Base-by-base conservation (phyloP, 345 rosid species). In the Salix caprea region DNA sequence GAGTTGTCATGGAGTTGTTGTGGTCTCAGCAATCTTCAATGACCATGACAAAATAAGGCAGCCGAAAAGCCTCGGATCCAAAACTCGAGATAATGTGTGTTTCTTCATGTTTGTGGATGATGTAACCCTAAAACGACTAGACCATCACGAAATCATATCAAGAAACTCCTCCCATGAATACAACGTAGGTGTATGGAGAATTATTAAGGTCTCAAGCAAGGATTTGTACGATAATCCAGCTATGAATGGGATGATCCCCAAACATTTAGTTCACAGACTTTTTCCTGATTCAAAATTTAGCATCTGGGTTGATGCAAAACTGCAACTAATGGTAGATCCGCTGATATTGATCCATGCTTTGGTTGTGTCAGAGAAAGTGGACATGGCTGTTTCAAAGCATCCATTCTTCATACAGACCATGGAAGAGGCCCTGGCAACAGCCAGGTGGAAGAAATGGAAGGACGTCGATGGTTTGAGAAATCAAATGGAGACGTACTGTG, bases 371-470 rank as follows among this genome's bases (percentile, higher is more conserved):
- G 79, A 86, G 39, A 80, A 81, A 1, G 87, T 28, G 6, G 97
- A 95, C 80, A 89, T 95, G 80, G 99, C 99, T 0, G 82, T 95
- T 48, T 91, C 99, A 0, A 89, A 74, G 50, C 99, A 95, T 73
- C 99, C 97, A 0, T 90, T 82, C 73, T 93, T 79, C 54, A 65
- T 81, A 16, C 86, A 95, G 76, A 90, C 99, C 0, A 88, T 95
- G 94, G 99, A 95, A 77, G 99, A 95, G 78, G 99, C 99, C 0
- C 82, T 95, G 86, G 99, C 99, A 12, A 95, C 99, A 0, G 97
- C 96, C 0, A 85, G 97, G 85, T 93, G 99, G 99, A 90, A 86
- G 89, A 95, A 95, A 74, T 95, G 97, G 98, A 26, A 78, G 37
- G 97, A 93, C 76, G 82, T 89, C 15, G 80, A 79, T 16, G 87